Evolutionary conservation across 495 filamentous ascomycete genomes (phyloP), one percentile per base, ranked within the genome.

Genomic region (Usnea hakonensis): DNA sequence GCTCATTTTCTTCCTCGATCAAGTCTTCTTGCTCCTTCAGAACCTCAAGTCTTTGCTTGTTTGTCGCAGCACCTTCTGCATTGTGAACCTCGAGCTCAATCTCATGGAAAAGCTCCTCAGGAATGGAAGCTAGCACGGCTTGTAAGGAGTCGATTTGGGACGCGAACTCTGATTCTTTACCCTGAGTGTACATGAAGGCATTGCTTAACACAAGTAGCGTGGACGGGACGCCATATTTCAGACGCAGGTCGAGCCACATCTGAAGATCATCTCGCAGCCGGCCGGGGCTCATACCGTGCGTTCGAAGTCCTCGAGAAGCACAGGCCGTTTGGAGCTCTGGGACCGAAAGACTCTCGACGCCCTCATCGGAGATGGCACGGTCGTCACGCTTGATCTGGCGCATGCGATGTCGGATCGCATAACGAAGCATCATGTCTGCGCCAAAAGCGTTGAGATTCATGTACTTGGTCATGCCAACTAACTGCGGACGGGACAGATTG

Each of bases 1-100:
- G 92, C 77, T 93, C 83, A 64, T 92, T 93, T 78, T 99, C 94
- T 76, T 97, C 95, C 62, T 96, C 84, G 67, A 99, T 99, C 57
- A 99, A 83, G 68, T 97, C 94, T 71, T 99, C 90, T 77, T 99
- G 94, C 78, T 99, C 94, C 83, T 90, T 95, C 69, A 99, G 82
- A 10, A 99, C 94, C 80, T 99, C 94, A n/a, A 99, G 85, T 70
- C 94, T 88, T 78, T 99, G 94, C 80, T 92, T 95, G 82, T 99
- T 99, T 59, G 95, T 99, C 56, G 94, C 95, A 14, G 92, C 94
- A 61, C 94, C 94, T 77, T 99, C 94, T 54, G 91, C 90, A 61
- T 87, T 95, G 79, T 97, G 90, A 32, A 97, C 92, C 78, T 97
- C 95, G 36, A 99, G 87, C 75, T 99, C 94, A 64, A 97, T 97